Evolutionary conservation across 345 rosid species (phyloP).

Genomic region (Dovyalis caffra): DNA sequence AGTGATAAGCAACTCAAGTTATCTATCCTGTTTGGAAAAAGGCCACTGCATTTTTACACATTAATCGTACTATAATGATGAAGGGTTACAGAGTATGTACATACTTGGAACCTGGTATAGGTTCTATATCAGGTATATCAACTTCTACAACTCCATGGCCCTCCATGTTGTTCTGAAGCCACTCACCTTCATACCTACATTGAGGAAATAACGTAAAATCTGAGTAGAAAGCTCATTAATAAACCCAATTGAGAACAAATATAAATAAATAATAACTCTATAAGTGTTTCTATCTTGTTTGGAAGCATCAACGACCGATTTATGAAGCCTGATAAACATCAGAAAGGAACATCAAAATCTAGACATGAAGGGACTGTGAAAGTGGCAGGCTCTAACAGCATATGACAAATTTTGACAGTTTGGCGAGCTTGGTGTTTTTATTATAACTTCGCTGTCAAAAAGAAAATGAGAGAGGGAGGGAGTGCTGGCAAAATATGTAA

Average conservation of each 20-base stretch:
- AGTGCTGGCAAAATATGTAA: background rate
- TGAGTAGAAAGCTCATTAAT: background rate
- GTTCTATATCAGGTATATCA: slow-evolving; percentile 88
- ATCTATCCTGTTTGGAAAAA: slow-evolving; percentile 1
- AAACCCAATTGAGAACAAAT: background rate
- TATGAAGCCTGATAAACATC: background rate
- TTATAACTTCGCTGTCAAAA: background rate
- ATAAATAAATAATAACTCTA: no score
- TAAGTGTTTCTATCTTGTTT: no score
- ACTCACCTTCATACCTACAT: slow-evolving; percentile 92
- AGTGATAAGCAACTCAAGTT: slow-evolving; percentile 10
- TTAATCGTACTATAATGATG: background rate
- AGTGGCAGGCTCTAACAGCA: background rate
- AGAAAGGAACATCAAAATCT: no score
- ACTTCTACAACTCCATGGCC: slow-evolving; percentile 93
- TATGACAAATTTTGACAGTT: background rate
- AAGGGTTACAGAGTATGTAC: slow-evolving; percentile 22
- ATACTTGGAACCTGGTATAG: slow-evolving; percentile 89
- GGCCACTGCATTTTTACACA: background rate
- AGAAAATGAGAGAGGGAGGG: background rate
- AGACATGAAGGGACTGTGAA: background rate
- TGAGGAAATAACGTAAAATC: background rate
- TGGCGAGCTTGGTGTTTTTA: background rate
- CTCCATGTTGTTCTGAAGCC: slow-evolving; percentile 82
- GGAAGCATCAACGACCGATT: background rate